Evolutionary conservation across 2,329 filamentous ascomycete species (phyloP).

Genomic region (Ceratocystis huliohia): DNA sequence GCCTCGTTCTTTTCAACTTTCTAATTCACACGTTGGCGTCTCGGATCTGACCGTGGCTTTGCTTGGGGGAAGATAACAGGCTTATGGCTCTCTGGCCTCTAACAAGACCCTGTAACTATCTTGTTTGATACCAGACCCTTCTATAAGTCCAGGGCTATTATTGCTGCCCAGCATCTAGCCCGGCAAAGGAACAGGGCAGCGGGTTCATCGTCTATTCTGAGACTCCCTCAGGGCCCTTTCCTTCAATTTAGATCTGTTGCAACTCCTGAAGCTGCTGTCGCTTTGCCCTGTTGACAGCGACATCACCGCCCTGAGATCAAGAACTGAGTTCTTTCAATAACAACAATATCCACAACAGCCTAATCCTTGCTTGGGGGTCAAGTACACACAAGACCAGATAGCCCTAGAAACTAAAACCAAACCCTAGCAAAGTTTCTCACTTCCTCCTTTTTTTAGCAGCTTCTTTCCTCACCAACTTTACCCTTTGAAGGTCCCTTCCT

Average conservation of each 20-base stretch:
- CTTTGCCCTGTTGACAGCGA: not conserved
- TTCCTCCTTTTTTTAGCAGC: not conserved
- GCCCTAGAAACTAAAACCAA: not conserved
- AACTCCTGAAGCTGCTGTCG: not conserved
- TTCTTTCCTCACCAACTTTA: too few species aligned
- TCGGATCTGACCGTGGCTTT: not conserved
- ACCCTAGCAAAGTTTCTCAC: not conserved
- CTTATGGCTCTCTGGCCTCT: not conserved
- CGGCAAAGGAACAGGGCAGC: not conserved
- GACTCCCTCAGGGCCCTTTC: not conserved
- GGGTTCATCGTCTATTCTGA: not conserved
- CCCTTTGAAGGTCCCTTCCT: too few species aligned
- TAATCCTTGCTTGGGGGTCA: too few species aligned
- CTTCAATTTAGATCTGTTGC: not conserved
- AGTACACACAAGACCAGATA: too few species aligned
- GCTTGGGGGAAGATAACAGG: not conserved
- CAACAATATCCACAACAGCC: too few species aligned
- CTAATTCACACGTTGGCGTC: not conserved
- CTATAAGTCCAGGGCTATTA: not conserved
- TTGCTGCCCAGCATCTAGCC: not conserved
- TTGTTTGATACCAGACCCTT: not conserved
- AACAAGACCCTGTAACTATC: conserved; percentile 1
- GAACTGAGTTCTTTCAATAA: too few species aligned
- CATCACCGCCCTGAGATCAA: too few species aligned
- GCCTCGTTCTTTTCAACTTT: not conserved